phyloP scores from a whole-genome alignment of 2,329 filamentous ascomycete genomes.

The Lachnellula cervina region DNA sequence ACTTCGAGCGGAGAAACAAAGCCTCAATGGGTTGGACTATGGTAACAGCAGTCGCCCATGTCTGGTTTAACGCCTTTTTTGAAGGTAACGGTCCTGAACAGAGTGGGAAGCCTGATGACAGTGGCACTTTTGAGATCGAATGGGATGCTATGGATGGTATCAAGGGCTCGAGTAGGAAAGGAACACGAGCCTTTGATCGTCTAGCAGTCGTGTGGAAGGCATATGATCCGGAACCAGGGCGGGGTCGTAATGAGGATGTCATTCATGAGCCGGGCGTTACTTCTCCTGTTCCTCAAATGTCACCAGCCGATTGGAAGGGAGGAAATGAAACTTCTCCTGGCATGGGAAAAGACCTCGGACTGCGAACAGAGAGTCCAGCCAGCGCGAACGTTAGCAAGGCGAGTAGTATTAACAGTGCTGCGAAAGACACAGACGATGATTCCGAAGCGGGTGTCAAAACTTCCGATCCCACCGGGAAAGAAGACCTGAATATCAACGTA shows the following conservation, averaged over 20 bases:
- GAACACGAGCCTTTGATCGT: slow-evolving; percentile 73
- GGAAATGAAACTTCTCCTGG: slow-evolving; percentile 42
- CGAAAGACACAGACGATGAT: slow-evolving; percentile 15
- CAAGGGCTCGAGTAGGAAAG: slow-evolving; percentile 81
- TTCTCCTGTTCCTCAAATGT: slow-evolving; percentile 65
- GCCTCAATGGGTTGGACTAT: slow-evolving; percentile 75
- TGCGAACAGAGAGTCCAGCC: slow-evolving; percentile 59
- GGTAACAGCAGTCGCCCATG: slow-evolving; percentile 88
- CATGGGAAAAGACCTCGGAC: slow-evolving; percentile 60
- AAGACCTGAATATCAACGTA: slow-evolving; percentile 22
- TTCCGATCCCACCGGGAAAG: slow-evolving; percentile 26
- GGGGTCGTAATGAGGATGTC: slow-evolving; percentile 34
- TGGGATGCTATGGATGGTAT: slow-evolving; percentile 88
- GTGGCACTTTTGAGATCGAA: slow-evolving; percentile 65
- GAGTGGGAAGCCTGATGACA: slow-evolving; percentile 59
- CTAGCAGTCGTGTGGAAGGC: slow-evolving; percentile 80
- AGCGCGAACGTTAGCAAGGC: slow-evolving; percentile 67
- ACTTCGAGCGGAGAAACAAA: slow-evolving; percentile 80
- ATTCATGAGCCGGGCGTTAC: slow-evolving; percentile 62
- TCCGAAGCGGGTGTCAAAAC: slow-evolving; percentile 23
- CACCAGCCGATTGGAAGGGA: slow-evolving; percentile 68
- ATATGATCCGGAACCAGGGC: slow-evolving; percentile 27
- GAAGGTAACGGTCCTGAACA: slow-evolving; percentile 74
- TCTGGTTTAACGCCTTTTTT: slow-evolving; percentile 96
- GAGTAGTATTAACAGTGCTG: slow-evolving; percentile 55